These are phyloP conservation scores for Scedosporium aurantiacum DNA, from an alignment of 2,329 filamentous ascomycete genomes.

Conservation along the genomic window DNA sequence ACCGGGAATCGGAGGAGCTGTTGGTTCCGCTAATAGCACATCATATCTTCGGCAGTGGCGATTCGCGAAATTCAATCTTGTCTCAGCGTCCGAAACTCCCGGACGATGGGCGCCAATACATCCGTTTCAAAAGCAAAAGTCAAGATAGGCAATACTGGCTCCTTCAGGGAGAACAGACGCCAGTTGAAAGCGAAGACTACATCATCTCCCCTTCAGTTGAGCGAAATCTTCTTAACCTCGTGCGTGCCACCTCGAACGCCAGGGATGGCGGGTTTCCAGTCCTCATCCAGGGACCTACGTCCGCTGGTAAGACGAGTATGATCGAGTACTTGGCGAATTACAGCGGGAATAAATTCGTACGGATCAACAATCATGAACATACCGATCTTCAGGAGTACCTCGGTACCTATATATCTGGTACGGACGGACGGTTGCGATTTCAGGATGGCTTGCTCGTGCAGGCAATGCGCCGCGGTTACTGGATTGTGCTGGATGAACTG, in stretches of 20 bases:
- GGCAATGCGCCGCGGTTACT: constrained; percentile 84
- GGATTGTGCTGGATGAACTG: constrained; percentile 96
- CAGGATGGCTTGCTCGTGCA: constrained; percentile 91
- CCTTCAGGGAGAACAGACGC: constrained; percentile 57
- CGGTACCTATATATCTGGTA: constrained; percentile 80
- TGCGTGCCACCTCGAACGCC: constrained; percentile 82
- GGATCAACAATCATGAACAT: constrained; percentile 99
- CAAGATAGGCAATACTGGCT: constrained; percentile 77
- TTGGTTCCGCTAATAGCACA: constrained; percentile 71
- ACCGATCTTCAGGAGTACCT: constrained; percentile 97
- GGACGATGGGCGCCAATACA: constrained; percentile 63
- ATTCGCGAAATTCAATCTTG: constrained; percentile 52
- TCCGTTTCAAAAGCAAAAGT: constrained; percentile 60
- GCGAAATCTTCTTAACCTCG: constrained; percentile 86
- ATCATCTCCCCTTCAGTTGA: constrained; percentile 95
- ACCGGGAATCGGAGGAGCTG: constrained; percentile 67
- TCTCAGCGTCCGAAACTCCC: constrained; percentile 70
- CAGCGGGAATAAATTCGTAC: constrained; percentile 91
- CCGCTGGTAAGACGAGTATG: constrained; percentile 98
- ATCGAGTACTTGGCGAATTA: constrained; percentile 96
- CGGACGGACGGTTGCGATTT: constrained; percentile 76
- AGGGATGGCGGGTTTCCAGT: constrained; percentile 61
- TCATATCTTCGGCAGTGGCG: constrained; percentile 57
- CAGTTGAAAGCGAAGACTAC: constrained; percentile 70
- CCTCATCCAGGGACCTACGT: constrained; percentile 91